Base-by-base conservation (phyloP, 768 basidiomycete species). In the Suillus cothurnatus region DNA sequence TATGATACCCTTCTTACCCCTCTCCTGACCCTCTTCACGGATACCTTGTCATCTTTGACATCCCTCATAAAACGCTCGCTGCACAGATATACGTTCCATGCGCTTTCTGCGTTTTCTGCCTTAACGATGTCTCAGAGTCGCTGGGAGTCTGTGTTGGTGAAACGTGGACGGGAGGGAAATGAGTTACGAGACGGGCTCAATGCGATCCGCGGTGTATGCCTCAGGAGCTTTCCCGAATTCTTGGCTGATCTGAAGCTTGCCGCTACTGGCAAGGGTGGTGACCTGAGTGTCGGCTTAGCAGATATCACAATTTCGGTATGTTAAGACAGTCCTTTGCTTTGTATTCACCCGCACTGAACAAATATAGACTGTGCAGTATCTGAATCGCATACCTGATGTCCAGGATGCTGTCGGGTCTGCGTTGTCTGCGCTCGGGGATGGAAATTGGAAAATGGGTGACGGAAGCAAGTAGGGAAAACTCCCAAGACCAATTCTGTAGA, bases 371-470 rank as follows among this genome's bases (percentile, higher is more conserved):
- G 82, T 90, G 21, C 80, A 83, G 49, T 94, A 92, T 71, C 73
- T 95, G 67, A 85, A 90, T 63, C 81, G 84, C 61, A 77, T 95
- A 3, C 90, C 91, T 0, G 85, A 88, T 59, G 90, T 94, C 4
- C 83, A 87, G 62, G 82, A 79, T 21, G 91, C 90, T 1, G 91
- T 88, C 12, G 84, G 84, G 1, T 80, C 90, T 1, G 87, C 88
- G 0, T 78, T 94, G 43, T 73, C 86, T 47, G 85, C 87, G 2
- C 83, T 95, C 1, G 93, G 93, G 0, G 93, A 95, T 66, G 93
- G 93, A 12, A 94, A 94, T 68, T 94, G 93, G 93, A 92, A 87
- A 76, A 94, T 95, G 93, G 93, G 93, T 5, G 92, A 92, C 66
- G 92, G 6, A 82, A 91, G 26, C 82, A 84, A 69, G 86, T 90